A percentile compares a stretch with the other conserved stretches of the same genome.
Evolutionary conservation across 495 filamentous ascomycete species (phyloP).

Genomic region (Durotheca rogersii): DNA sequence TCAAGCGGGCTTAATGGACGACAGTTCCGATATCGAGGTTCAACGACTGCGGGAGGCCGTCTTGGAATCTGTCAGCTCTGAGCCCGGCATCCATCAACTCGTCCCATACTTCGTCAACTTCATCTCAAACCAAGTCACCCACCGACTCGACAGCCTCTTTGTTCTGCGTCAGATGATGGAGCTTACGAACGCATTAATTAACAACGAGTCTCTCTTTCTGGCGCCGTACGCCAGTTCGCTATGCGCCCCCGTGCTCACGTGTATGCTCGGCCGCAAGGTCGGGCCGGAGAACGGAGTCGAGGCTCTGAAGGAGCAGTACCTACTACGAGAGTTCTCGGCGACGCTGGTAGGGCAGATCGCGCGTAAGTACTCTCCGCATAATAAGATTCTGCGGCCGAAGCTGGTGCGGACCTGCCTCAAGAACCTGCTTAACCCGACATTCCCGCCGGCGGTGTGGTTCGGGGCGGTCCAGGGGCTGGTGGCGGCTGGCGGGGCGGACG

Average conservation of each 20-base stretch:
- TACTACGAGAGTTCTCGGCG: slow-evolving; percentile 80
- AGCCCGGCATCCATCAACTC: slow-evolving; percentile 91
- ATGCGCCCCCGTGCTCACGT: slow-evolving; percentile 87
- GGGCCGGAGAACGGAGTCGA: slow-evolving; percentile 50
- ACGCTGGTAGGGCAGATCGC: slow-evolving; percentile 72
- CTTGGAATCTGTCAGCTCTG: slow-evolving; percentile 74
- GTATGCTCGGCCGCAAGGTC: slow-evolving; percentile 81
- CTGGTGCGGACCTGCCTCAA: slow-evolving; percentile 91
- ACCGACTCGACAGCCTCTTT: slow-evolving; percentile 82
- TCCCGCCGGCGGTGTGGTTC: slow-evolving; percentile 78
- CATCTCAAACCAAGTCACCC: slow-evolving; percentile 90
- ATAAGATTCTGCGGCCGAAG: slow-evolving; percentile 76
- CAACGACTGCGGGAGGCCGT: slow-evolving; percentile 74
- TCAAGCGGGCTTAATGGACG: slow-evolving; percentile 79
- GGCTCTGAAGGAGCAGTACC: slow-evolving; percentile 62
- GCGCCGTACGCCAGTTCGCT: slow-evolving; percentile 89
- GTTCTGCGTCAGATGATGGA: slow-evolving; percentile 87
- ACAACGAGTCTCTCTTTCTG: slow-evolving; percentile 78
- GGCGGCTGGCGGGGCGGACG: slow-evolving; percentile 72
- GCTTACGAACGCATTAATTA: slow-evolving; percentile 76
- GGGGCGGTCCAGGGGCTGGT: slow-evolving; percentile 79
- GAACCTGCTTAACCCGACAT: slow-evolving; percentile 79
- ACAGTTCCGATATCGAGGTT: slow-evolving; percentile 70
- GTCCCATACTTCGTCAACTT: slow-evolving; percentile 95
- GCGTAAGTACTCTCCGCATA: slow-evolving; percentile 70